Percentiles rank a stretch among this genome's conserved stretches.
These are phyloP conservation scores for Sugiyamaella valdiviana DNA, from an alignment of 805 yeast species.

Conservation along the genomic window DNA sequence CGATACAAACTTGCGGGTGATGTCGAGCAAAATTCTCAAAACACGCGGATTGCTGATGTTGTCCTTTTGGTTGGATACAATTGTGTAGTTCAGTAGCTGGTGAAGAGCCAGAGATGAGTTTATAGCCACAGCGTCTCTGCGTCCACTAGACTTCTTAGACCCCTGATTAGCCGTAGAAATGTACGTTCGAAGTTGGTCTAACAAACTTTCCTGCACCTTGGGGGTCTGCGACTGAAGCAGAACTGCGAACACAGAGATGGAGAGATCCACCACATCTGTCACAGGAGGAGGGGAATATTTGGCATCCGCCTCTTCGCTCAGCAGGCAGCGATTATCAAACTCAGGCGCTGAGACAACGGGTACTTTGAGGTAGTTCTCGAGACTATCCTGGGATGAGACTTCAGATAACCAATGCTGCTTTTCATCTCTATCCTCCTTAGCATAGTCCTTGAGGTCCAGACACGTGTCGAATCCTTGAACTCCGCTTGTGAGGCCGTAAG, in stretches of 20 bases:
- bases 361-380: constrained; percentile 19
- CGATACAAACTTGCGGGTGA: constrained; percentile 40
- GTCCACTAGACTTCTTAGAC: constrained; percentile 24
- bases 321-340: constrained; percentile 21
- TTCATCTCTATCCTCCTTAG: constrained; percentile 5
- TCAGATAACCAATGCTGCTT: constrained; percentile 26
- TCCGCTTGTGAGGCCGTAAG: constrained; percentile 40
- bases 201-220: constrained; percentile 79
- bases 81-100: constrained; percentile 36
- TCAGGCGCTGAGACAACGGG: constrained; percentile 26
- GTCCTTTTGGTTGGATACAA: constrained; percentile 17
- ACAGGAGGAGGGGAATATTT: constrained; percentile 26
- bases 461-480: constrained; percentile 20
- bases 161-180: constrained; percentile 25
- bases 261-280: constrained; percentile 60
- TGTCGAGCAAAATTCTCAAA: constrained; percentile 44
- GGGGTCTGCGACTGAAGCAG: constrained; percentile 65
- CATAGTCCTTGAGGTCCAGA: constrained; percentile 10
- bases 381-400: constrained; percentile 11
- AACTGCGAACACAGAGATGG: constrained; percentile 68
- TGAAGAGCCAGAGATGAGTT: constrained; percentile 63
- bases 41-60: constrained; percentile 34
- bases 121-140: constrained; percentile 46
- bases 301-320: constrained; percentile 12
- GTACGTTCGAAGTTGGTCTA: constrained; percentile 66